Percentiles rank a stretch among this genome's conserved stretches.
Evolutionary conservation across 2,329 filamentous ascomycete genomes (phyloP).

Genomic region (Hypoxylon sp.): DNA sequence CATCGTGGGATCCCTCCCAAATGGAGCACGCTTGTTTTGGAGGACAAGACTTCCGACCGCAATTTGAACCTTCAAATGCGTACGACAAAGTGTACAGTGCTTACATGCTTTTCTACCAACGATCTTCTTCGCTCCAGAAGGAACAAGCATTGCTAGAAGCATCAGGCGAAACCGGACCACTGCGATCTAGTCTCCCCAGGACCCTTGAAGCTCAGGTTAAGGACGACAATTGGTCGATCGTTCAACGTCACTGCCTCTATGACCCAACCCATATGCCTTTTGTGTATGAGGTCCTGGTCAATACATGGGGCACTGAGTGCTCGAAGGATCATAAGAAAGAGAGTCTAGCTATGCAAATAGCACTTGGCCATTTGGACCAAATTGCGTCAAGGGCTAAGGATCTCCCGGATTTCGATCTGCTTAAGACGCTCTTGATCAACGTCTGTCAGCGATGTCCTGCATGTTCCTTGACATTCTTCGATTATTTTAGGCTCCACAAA

Average conservation of each 20-base stretch:
- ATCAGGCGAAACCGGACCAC: constrained; percentile 49
- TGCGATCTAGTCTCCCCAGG: constrained; percentile 56
- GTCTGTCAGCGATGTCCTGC: constrained; percentile 59
- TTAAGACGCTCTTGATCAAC: constrained; percentile 58
- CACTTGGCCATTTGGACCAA: constrained; percentile 76
- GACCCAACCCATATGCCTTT: constrained; percentile 77
- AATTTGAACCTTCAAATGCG: constrained; percentile 56
- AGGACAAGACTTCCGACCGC: constrained; percentile 65
- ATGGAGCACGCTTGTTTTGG: constrained; percentile 84
- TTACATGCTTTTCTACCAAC: constrained; percentile 98
- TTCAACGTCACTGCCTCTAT: constrained; percentile 81
- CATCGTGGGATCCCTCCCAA: constrained; percentile 74
- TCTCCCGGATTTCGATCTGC: constrained; percentile 65
- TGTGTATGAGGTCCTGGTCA: constrained; percentile 67
- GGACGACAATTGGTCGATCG: constrained; percentile 74
- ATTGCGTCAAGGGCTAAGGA: constrained; percentile 77
- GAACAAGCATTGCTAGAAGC: constrained; percentile 59
- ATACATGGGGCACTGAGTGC: constrained; percentile 62
- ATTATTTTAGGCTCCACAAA: constrained; percentile 66
- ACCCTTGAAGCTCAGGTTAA: constrained; percentile 68
- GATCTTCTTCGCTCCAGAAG: constrained; percentile 69
- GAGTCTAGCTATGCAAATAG: constrained; percentile 61
- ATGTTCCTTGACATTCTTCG: constrained; percentile 67
- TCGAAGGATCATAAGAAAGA: constrained; percentile 58
- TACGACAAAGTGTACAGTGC: constrained; percentile 83